These are phyloP conservation scores for Candida caryicola DNA, from an alignment of 805 yeast genomes.

Conservation along the genomic window DNA sequence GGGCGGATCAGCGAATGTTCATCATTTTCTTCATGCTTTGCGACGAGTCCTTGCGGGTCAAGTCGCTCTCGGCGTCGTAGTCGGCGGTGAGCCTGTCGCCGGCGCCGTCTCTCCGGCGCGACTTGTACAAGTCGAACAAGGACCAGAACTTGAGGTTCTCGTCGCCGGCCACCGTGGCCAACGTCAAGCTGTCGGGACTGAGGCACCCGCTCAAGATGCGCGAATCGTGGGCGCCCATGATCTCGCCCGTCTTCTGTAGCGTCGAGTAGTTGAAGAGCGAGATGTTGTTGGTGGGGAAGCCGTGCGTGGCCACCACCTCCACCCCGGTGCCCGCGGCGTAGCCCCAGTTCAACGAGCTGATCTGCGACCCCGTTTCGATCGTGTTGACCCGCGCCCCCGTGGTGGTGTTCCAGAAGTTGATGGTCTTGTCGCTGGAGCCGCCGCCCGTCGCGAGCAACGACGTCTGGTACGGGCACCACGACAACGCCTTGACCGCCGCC, in stretches of 20 bases:
- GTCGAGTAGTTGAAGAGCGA: constrained; percentile 84
- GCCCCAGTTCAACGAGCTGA: constrained; percentile 93
- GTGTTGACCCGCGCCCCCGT: constrained; percentile 85
- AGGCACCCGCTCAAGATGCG: constrained; percentile 79
- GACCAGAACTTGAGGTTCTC: constrained; percentile 95
- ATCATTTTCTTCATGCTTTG: constrained; percentile 24
- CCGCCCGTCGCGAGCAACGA: constrained; percentile 94
- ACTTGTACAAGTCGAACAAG: constrained; percentile 59
- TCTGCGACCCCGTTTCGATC: constrained; percentile 90
- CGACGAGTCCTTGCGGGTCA: constrained; percentile 12
- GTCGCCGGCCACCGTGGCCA: constrained; percentile 95
- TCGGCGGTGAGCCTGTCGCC: constrained; percentile 14
- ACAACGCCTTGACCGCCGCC: constrained; percentile 93
- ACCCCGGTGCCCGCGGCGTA: constrained; percentile 64
- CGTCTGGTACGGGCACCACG: constrained; percentile 89
- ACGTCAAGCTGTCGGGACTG: constrained; percentile 85
- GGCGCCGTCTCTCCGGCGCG: constrained; percentile 18
- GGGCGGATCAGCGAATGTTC: constrained; percentile 25
- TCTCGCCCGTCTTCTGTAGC: constrained; percentile 82
- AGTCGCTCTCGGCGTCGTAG: constrained; percentile 12
- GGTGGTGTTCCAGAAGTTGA: constrained; percentile 93
- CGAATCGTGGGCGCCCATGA: constrained; percentile 82
- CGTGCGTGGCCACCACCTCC: constrained; percentile 92
- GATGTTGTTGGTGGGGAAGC: constrained; percentile 83
- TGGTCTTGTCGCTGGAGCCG: constrained; percentile 83